A percentile compares a stretch with the other conserved stretches of the same genome.
Evolutionary conservation across 805 yeast genomes (phyloP).

Genomic region (Saccharomycopsis sp.): DNA sequence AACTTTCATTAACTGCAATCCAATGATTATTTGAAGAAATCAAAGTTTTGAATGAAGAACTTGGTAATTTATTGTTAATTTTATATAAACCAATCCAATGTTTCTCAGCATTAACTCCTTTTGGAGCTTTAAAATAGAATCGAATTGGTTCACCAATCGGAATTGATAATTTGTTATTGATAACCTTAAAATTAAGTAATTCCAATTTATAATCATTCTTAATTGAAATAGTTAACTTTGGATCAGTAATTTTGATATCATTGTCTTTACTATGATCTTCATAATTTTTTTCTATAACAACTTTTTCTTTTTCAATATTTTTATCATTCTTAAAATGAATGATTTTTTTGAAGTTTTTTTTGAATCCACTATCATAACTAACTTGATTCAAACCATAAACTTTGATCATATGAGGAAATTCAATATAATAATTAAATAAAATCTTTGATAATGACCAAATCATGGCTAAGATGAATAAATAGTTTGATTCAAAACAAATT

Average conservation of each 20-base stretch:
- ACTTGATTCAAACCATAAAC: constrained; percentile 60
- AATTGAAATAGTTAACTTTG: neutral
- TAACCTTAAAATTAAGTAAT: constrained; percentile 18
- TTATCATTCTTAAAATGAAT: constrained; percentile 2
- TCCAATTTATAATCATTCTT: constrained; percentile 10
- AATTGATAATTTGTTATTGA: constrained; percentile 19
- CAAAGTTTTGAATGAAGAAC: constrained; percentile 44
- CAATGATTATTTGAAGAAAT: constrained; percentile 60
- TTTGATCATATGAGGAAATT: constrained; percentile 66
- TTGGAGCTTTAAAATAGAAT: constrained; percentile 46
- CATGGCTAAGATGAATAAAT: constrained; percentile 40
- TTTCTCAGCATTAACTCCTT: constrained; percentile 27
- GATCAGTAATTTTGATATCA: neutral
- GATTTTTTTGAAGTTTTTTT: constrained; percentile 17
- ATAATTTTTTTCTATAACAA: neutral
- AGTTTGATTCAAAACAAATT: constrained; percentile 42
- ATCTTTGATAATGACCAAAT: constrained; percentile 61
- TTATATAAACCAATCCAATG: constrained; percentile 71
- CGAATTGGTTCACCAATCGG: constrained; percentile 43
- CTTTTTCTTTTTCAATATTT: neutral
- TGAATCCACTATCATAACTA: constrained; percentile 18
- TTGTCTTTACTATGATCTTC: neutral
- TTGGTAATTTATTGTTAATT: constrained; percentile 45
- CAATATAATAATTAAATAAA: constrained; percentile 61
- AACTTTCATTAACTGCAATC: constrained; percentile 34